Evolutionary conservation across 2,329 filamentous ascomycete genomes (phyloP), one percentile per base, ranked within the genome.

Genomic region (Orbilia oligospora): DNA sequence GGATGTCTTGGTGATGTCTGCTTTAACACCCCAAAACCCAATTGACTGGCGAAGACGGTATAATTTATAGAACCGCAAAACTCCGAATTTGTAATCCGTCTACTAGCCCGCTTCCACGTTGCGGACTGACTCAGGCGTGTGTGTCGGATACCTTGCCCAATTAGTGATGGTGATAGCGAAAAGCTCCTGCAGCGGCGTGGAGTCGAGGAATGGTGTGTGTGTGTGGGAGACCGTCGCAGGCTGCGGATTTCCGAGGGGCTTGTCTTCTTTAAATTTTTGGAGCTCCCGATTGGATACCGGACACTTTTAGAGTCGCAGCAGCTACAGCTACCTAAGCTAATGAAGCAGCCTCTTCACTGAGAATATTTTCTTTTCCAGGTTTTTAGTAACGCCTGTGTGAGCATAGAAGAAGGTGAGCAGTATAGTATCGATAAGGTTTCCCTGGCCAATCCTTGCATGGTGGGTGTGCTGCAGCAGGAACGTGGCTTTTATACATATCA

Each of bases 271-370:
- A n/a, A n/a, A 10, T 24, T 20, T 53, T 55, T 73, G 20, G 65
- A 70, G 72, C 72, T 76, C 56, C 66, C 72, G 72, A 76, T 76
- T 76, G 72, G 72, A 70, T 71, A 70, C 46, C 72, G 58, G 65
- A 16, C 27, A 33, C 30, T 55, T n/a, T 63, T 65, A 48, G 65
- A 22, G 36, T 68, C 65, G 65, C 65, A 41, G 33, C 48, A 46
- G 49, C 33, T 38, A 12, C 33, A 9, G 33, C 48, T 18, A 49
- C 44, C 12, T 33, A 65, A 49, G 55, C 48, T 36, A 49, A 44
- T 12, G 22, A 65, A 49, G 55, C 24, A 70, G 38, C 38, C 48
- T 63, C 41, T n/a, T 3, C 27, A 30, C 3, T 6, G 2, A 20
- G 27, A 61, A 22, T 64, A n/a, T 71, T 46, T 53, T 49, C 22